Evolutionary conservation across 2,329 filamentous ascomycete species (phyloP), one percentile per base, ranked within the genome.

Genomic region (Claviceps monticola): DNA sequence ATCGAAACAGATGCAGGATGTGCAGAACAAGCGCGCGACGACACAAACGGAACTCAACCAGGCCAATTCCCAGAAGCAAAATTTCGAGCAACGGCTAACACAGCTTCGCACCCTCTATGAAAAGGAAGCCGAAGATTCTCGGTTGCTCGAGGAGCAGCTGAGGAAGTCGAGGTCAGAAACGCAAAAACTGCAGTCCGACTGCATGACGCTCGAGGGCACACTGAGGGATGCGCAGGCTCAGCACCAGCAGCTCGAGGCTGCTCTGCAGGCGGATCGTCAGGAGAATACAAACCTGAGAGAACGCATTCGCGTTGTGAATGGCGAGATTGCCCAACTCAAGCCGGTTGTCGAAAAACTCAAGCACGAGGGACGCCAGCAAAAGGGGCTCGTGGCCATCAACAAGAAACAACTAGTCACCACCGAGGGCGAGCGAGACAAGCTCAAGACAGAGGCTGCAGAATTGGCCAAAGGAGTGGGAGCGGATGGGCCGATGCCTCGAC

Each of bases 381-480:
- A 95, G 71, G 93, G 93, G 17, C 75, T 97, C 57, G 91, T 95
- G 34, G 90, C 93, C 44, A 98, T 98, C 71, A 96, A 96, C 71
- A 97, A 94, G 75, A 98, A 98, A 72, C 93, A 98, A 69, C 74
- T 97, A 54, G 80, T 84, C 38, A 96, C 90, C 1, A 88, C 85
- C 53, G 93, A 98, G 67, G 80, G 79, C 47, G 91, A 97, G 66
- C 80, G 87, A 36, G 91, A 97, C 55, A 91, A 88, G 72, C 73
- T 95, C 41, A 90, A 89, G 71, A 72, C 74, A 1, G 91, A 97
- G 66, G 83, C 84, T 45, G 83, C 83, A 53, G 82, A 80, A 49
- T 76, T 84, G 56, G 76, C 70, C 65, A 84, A 75, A 73, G 80
- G 9, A 11, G 19, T 26, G 42, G 39, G 7, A 19, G 72, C 61